Base-by-base conservation (phyloP, 2,329 filamentous ascomycete species). In the Emmonsia crescens region DNA sequence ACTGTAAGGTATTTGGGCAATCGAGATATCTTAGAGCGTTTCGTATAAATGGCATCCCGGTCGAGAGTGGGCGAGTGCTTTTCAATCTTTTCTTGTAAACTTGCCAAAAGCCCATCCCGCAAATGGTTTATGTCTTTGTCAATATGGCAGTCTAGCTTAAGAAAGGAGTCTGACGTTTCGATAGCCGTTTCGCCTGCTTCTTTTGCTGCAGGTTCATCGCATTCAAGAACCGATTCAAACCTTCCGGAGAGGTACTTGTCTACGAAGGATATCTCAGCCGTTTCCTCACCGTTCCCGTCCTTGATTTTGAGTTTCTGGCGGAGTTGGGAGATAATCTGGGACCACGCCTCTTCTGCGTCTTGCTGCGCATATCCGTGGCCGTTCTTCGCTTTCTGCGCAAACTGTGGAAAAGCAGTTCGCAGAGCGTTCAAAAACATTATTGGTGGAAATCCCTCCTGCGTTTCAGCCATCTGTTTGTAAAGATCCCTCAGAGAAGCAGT, bases 291-390 rank as follows among this genome's bases (percentile, higher is more conserved):
- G 57, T 54, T 66, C 16, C 73, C 74, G 0, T 72, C 72, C 68
- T 84, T 85, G 65, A 89, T 76, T 71, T 85, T 87, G 58, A 97
- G 78, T 72, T 89, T 93, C 69, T 89, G 84, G 64, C 88, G 85
- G 44, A 99, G 78, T 70, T 93, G 89, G 52, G 88, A 85, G 5
- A 99, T 78, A 64, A 99, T 95, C 73, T 97, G 93, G 24, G 93
- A 94, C 91, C 93, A 99, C 55, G 93, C 94, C 75, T 99, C 94
- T 75, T 99, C 94, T 0, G 94, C 94, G 78, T 99, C 94, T 76
- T 99, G 94, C 76, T 99, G 94, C n/a, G 94, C 92, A 71, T 88
- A 97, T 6, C 89, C 91, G 62, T 87, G 82, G 27, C 90, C 89
- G 38, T 87, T 87, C 73, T 89, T 92, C 61, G 91, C 85, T 70